These are phyloP conservation scores for Tetrahymena borealis DNA, from an alignment of 73 alveolate species.

Conservation along the genomic window DNA sequence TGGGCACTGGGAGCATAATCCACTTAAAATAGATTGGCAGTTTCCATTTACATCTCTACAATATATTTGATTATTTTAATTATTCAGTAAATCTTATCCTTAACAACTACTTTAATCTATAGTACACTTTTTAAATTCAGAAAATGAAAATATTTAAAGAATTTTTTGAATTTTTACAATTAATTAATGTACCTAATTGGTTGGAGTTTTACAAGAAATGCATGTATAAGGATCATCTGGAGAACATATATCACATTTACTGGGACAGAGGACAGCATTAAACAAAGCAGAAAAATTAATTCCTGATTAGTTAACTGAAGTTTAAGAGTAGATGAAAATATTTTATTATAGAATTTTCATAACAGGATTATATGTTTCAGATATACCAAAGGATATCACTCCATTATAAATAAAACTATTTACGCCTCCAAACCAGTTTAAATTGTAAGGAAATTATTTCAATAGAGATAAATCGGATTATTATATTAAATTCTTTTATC, in stretches of 20 bases:
- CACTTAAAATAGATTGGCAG: background rate
- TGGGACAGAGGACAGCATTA: background rate
- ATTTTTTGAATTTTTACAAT: background rate
- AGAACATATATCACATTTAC: background rate
- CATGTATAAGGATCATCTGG: background rate
- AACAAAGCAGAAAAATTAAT: background rate
- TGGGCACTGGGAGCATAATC: background rate
- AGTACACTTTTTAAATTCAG: background rate
- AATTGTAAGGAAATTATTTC: background rate
- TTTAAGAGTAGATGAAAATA: background rate
- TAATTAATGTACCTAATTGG: background rate
- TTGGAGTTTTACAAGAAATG: background rate
- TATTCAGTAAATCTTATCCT: background rate
- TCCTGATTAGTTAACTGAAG: background rate
- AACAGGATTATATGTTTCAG: background rate
- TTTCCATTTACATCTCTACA: background rate
- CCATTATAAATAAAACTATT: background rate
- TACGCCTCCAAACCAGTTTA: background rate
- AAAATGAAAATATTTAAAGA: background rate
- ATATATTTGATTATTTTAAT: background rate
- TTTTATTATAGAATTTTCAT: background rate
- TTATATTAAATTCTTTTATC: background rate
- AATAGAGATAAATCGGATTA: background rate
- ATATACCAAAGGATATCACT: background rate
- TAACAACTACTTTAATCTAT: background rate